phyloP scores from a whole-genome alignment of 1,284 basidiomycete genomes.

The Cutaneotrichosporon sp. region DNA sequence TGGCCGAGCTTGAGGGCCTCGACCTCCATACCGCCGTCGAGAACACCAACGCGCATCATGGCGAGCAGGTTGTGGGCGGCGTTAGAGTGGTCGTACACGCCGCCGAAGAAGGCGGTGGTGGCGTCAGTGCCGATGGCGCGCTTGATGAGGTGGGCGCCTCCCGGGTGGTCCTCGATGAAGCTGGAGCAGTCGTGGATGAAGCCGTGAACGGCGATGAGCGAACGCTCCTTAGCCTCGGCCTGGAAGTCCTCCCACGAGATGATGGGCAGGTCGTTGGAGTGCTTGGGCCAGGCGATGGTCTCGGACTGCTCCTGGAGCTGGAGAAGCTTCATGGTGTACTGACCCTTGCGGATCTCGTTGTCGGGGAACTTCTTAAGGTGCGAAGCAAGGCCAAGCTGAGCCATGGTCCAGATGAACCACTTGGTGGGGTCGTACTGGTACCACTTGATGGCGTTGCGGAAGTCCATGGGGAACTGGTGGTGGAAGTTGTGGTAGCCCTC shows the following conservation, averaged over 20 bases:
- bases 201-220: conserved; percentile 74
- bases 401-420: conserved; percentile 76
- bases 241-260: conserved; percentile 76
- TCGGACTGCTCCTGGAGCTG: conserved; percentile 67
- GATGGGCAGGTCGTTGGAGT: conserved; percentile 64
- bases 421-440: conserved; percentile 74
- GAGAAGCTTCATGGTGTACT: conserved; percentile 89
- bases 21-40: conserved; percentile 70
- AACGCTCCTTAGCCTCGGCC: conserved; percentile 67
- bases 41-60: conserved; percentile 84
- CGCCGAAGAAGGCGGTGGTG: conserved; percentile 88
- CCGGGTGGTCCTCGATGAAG: conserved; percentile 89
- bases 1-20: conserved; percentile 50
- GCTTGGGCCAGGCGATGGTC: conserved; percentile 64
- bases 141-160: conserved; percentile 62
- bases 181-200: conserved; percentile 84
- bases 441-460: conserved; percentile 87
- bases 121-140: conserved; percentile 72
- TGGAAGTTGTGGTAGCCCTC: conserved; percentile 98
- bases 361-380: conserved; percentile 90
- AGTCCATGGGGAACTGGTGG: conserved; percentile 89
- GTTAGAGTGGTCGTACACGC: conserved; percentile 89
- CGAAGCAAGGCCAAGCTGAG: conserved; percentile 67
- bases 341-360: conserved; percentile 86
- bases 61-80: conserved; percentile 73